Conservation (phyloP, 2,329 filamentous ascomycete species). For the Xylariales sp. region DNA sequence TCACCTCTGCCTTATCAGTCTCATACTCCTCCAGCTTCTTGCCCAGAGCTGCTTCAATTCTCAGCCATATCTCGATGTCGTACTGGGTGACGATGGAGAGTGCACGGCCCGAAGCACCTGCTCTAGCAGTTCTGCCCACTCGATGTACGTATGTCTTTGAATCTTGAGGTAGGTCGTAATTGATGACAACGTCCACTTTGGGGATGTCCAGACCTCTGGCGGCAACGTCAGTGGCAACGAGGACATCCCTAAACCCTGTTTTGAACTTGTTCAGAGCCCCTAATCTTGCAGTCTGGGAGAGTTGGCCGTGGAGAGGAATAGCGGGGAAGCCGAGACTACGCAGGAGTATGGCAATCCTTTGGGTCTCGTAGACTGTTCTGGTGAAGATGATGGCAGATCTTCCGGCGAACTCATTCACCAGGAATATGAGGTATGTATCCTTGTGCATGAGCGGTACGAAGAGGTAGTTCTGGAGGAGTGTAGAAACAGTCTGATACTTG, state of each 20-base stretch:
- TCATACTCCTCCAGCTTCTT: conserved; percentile 69
- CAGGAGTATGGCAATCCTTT: conserved; percentile 77
- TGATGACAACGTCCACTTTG: conserved; percentile 81
- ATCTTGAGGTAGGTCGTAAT: conserved; percentile 78
- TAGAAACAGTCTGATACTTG: conserved; percentile 89
- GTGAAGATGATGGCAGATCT: conserved; percentile 87
- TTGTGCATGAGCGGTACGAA: conserved; percentile 85
- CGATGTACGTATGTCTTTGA: conserved; percentile 89
- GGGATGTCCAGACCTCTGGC: conserved; percentile 90
- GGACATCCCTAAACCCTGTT: conserved; percentile 71
- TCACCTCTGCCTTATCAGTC: conserved; percentile 74
- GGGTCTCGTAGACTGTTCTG: conserved; percentile 85
- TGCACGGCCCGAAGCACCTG: conserved; percentile 78
- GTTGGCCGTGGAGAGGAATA: conserved; percentile 87
- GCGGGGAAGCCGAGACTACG: conserved; percentile 82
- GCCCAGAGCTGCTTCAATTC: conserved; percentile 79
- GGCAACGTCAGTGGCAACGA: conserved; percentile 92
- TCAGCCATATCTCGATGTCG: conserved; percentile 62
- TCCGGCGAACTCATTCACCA: conserved; percentile 83
- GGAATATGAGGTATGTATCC: conserved; percentile 81
- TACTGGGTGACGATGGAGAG: conserved; percentile 83
- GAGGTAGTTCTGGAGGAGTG: conserved; percentile 78
- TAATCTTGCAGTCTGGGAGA: conserved; percentile 81
- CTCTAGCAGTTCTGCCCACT: conserved; percentile 82
- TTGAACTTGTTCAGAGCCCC: conserved; percentile 90